Percentiles rank a stretch among this genome's conserved stretches.
Evolutionary conservation across 192 early-diverging fungal species (phyloP).

Genomic region (Podila minutissima): DNA sequence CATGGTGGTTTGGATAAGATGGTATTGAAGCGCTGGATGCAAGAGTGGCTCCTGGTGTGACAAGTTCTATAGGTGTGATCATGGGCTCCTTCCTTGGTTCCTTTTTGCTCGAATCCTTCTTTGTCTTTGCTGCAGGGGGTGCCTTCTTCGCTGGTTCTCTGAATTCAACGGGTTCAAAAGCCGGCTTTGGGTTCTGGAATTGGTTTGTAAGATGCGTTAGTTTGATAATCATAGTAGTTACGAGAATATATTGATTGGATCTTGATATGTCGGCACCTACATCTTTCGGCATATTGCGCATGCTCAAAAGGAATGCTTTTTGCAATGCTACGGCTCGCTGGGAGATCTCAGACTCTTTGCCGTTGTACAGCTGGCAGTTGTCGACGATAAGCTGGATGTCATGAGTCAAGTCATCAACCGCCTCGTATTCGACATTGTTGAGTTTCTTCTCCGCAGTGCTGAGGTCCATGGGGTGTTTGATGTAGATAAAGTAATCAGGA

Average conservation of each 20-base stretch:
- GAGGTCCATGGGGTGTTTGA: conserved; percentile 85
- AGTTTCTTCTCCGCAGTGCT: conserved; percentile 79
- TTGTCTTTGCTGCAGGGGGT: conserved; percentile 25
- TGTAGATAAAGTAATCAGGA: conserved; percentile 78
- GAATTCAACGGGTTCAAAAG: background rate
- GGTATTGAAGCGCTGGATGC: conserved; percentile 12
- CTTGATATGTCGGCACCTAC: conserved; percentile 31
- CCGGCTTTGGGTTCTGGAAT: conserved; percentile 19
- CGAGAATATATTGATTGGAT: background rate
- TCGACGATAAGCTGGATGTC: conserved; percentile 80
- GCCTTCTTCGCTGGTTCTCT: conserved; percentile 33
- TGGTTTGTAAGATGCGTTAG: background rate
- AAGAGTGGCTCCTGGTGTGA: background rate
- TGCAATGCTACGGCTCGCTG: conserved; percentile 77
- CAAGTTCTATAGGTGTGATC: background rate
- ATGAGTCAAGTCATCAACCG: conserved; percentile 70
- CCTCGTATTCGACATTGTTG: conserved; percentile 65
- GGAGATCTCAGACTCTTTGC: conserved; percentile 74
- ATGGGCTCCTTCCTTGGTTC: conserved; percentile 9
- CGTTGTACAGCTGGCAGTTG: conserved; percentile 88
- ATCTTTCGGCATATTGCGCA: conserved; percentile 79
- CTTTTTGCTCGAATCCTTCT: conserved; percentile 42
- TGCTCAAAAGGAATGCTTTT: conserved; percentile 70
- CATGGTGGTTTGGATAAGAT: conserved; percentile 11
- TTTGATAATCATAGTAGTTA: background rate